Base-by-base conservation (phyloP, 2,329 filamentous ascomycete genomes). In the Aspergillus oerlinghausenensis region DNA sequence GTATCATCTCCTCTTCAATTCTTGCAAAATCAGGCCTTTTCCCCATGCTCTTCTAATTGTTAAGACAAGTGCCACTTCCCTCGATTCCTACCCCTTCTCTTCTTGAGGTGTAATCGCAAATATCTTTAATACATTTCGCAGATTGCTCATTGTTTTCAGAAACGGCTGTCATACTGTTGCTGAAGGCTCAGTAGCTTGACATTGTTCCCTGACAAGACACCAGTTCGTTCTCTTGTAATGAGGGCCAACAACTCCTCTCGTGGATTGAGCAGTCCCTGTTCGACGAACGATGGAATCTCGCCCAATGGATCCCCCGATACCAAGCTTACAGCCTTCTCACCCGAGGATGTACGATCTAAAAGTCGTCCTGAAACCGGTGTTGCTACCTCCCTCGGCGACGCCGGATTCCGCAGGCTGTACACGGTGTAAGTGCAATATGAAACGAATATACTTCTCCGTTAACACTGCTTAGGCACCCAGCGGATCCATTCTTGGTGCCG, bases 261-360 rank as follows among this genome's bases (percentile, higher is more conserved):
- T 52, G 60, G 64, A 55, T 61, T 70, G 51, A 73, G 71, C 59
- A 76, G 74, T 60, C 71, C 73, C 32, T 67, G 64, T 49, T 75
- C 74, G 38, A 72, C 72, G 17, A 81, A 79, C 49, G 78, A 75
- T 21, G 78, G 77, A 32, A 82, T 83, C 52, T 87, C 85, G 10
- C 80, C 79, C 65, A 80, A 84, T 63, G 82, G 80, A 17, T 89
- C 87, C 5, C 86, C 87, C 0, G 84, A 87, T 57, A 88, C 86
- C 7, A 82, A 81, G 51, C 62, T 87, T 45, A 86, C 85, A 4
- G 75, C 81, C 5, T 88, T 88, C 67, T 88, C 86, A 3, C 85
- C 86, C 0, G 82, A 84, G 17, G 83, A 84, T 43, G 71, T 72
- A 52, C 79, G 79, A 14, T 71, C 74, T 40, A 80, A 79, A 61